Base-by-base conservation (phyloP, 176 grass and related monocot species). In the Aechmea fasciata region DNA sequence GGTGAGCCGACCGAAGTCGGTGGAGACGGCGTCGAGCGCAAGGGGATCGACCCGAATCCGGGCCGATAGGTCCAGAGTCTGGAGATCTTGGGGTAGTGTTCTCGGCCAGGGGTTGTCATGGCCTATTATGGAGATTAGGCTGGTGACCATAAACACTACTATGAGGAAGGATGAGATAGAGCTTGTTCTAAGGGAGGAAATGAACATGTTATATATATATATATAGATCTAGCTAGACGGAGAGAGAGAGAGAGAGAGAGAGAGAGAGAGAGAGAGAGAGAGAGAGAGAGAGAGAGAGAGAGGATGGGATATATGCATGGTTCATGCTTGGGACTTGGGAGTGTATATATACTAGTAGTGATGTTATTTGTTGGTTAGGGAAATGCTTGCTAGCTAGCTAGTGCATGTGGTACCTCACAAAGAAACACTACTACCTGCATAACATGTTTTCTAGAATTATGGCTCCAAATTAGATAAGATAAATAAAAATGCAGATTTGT, bases 41-140 rank as follows among this genome's bases (percentile, higher is more conserved):
- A 47, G 41, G 13, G 2, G 33, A 10, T 67, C 65, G 14, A 48
- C 1, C 13, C 65, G 24, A 11, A 17, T 67, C 15, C 65, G 33
- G 3, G 65, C 11, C 1, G 28, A 26, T 1, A 67, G 26, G 14
- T 49, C 65, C 15, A 67, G 9, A 11, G 29, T 15, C n/a, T 67
- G 65, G 33, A 67, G 65, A 5, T 67, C 41, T 67, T 67, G 25
- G 14, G 65, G 33, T 15, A 67, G 29, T 47, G 26, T 15, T 10
- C 6, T n/a, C 4, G 65, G 65, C 65, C 65, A 67, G 15, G 24
- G 65, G 12, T 47, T 33, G 65, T 19, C 28, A 18, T 33, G 65
- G 11, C 65, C 65, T 2, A 67, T 47, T 17, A n/a, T 67, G 28
- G 29, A 47, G 29, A 48, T 49, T 67, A 67, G 65, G 65, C 65